Evolutionary conservation across 2,329 filamentous ascomycete species (phyloP), one percentile per base, ranked within the genome.

Genomic region (Parasarocladium wereldwijsianum): DNA sequence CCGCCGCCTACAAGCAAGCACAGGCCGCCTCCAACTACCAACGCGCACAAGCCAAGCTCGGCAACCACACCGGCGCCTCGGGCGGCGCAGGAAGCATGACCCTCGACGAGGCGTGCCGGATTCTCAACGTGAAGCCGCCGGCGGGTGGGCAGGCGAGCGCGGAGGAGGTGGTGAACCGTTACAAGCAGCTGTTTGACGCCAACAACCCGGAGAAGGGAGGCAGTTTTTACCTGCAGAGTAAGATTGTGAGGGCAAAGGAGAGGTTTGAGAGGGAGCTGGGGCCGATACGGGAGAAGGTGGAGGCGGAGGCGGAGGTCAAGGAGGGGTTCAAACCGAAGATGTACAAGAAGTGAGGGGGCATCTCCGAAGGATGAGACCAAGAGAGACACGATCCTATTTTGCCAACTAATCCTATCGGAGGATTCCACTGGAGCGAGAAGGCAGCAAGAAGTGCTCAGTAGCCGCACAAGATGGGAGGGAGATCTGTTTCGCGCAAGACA

Each of bases 181-280:
- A 96, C 66, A 96, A 96, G 70, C 75, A 78, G 40, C 62, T 98
- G 27, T 98, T 94, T 51, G 90, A 98, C 55, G 62, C 72, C 43
- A 98, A 98, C 59, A 82, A 98, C 40, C 87, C 90, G 8, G 68
- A 92, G 55, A 93, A 93, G 49, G 90, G 90, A 20, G 90, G 90
- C 31, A 94, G 85, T 46, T 98, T 98, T 58, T 98, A 98, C 56
- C 66, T 98, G 28, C 90, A 98, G 59, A 96, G 87, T 66, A 98
- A 98, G 61, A 74, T 98, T 32, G 58, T 96, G 43, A 68, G 90
- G 38, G 90, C 90, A 34, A 72, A 87, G 45, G 87, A 98, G 59
- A 66, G 90, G 39, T 79, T 98, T 58, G 87, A 96, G 61, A 67
- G 78, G 44, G 87, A 98, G 57, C 61, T 90, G 23, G 66, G 75